Evolutionary conservation across 805 yeast genomes (phyloP).

Genomic region (Yamadazyma tumulicola): DNA sequence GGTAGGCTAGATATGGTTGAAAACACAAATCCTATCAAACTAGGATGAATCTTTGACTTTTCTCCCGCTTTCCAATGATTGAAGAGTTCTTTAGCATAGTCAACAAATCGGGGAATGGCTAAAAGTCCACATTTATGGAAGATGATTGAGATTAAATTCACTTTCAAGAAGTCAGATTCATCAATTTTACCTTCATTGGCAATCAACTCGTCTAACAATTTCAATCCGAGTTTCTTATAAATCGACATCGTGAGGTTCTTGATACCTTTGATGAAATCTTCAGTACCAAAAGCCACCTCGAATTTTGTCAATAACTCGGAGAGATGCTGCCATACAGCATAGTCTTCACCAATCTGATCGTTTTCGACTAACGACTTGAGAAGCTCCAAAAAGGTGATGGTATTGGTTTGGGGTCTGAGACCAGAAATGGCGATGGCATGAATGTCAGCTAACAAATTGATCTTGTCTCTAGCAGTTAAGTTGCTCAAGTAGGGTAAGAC

Average conservation of each 20-base stretch:
- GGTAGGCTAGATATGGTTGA: slow-evolving; percentile 40
- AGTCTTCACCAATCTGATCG: slow-evolving; percentile 29
- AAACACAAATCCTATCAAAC: slow-evolving; percentile 42
- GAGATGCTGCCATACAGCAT: slow-evolving; percentile 56
- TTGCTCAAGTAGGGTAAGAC: slow-evolving; percentile 35
- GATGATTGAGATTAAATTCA: slow-evolving; percentile 35
- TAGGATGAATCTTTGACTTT: slow-evolving; percentile 34
- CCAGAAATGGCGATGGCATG: slow-evolving; percentile 50
- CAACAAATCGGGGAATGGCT: slow-evolving; percentile 35
- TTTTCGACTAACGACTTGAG: slow-evolving; percentile 27
- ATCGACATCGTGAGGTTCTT: slow-evolving; percentile 27
- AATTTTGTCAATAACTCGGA: slow-evolving; percentile 37
- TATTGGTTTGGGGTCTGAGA: slow-evolving; percentile 20
- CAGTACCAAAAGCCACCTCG: slow-evolving; percentile 31
- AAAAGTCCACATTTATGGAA: slow-evolving; percentile 39
- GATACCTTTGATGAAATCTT: slow-evolving; percentile 22
- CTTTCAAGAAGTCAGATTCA: slow-evolving; percentile 23
- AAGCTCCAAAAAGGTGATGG: slow-evolving; percentile 44
- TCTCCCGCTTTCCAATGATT: slow-evolving; percentile 19
- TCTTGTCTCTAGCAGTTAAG: slow-evolving; percentile 46
- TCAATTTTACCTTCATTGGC: slow-evolving; percentile 13
- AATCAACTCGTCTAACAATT: slow-evolving; percentile 22
- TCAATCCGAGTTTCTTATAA: slow-evolving; percentile 22
- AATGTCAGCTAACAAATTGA: slow-evolving; percentile 54
- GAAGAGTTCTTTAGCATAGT: slow-evolving; percentile 30